Evolutionary conservation across 1,139 yeast species (phyloP), one percentile per base, ranked within the genome.

Genomic region (Kodamaea suecica): DNA sequence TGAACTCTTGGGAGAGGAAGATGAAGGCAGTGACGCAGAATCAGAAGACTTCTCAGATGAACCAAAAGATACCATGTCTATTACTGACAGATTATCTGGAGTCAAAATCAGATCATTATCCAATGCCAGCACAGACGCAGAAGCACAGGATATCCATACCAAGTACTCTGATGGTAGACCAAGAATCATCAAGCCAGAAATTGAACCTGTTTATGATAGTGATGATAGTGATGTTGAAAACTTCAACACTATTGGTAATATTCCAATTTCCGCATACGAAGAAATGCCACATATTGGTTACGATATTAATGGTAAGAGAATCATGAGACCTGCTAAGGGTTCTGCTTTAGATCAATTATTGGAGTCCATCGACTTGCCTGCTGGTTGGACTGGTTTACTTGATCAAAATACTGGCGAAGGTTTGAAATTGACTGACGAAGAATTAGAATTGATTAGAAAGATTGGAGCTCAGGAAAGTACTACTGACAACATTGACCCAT

Each of bases 271-370:
- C 15, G 97, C 96, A 1, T 92, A 92, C 57, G 99, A 92, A 36
- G 95, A 88, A 58, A 84, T 84, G 82, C 98, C 98, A 2, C 98
- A 94, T 57, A 80, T 92, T 45, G 98, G 98, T 37, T 92, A 92
- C 61, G 94, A 88, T 59, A 88, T 92, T 52, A 94, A 94, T 58
- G 98, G 99, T 53, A 90, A 88, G 59, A 78, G 98, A 54, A 88
- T 92, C 51, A 90, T 94, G 97, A 78, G 99, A 61, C 99, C 99
- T 9, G 98, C 97, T 11, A 84, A 86, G 53, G 96, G 96, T 6
- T 80, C 95, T 38, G 98, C 98, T 1, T 72, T 94, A 48, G 97
- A 92, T 54, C 84, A 82, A 49, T 71, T 92, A 44, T 68, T 94
- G 45, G 98, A 92, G 52, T 71, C 81, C 20, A 92, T 94, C 44